These are phyloP conservation scores for Coemansia sp. DNA, from an alignment of 192 early-diverging fungal species.

Conservation along the genomic window DNA sequence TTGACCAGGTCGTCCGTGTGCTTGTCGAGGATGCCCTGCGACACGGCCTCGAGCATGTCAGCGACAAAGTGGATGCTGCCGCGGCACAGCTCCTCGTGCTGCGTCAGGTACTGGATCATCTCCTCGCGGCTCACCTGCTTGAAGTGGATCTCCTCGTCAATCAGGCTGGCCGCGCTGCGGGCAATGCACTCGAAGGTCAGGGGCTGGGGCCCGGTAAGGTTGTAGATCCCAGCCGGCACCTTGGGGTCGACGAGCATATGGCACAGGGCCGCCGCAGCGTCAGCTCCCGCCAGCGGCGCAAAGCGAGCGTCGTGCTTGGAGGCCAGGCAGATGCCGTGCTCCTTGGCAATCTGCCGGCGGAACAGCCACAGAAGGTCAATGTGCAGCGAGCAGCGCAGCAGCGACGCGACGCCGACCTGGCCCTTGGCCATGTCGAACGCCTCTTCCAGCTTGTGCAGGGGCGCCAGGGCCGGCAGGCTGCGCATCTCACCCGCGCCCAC, in stretches of 20 bases:
- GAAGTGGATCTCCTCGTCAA: conserved; percentile 26
- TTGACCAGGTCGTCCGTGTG: conserved; percentile 23
- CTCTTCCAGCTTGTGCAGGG: conserved; percentile 32
- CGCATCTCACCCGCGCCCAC: conserved; percentile 23
- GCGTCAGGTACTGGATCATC: conserved; percentile 22
- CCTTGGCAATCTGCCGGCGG: conserved; percentile 30
- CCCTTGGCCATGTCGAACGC: conserved; percentile 22
- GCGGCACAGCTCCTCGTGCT: conserved; percentile 10
- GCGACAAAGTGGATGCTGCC: conserved; percentile 24
- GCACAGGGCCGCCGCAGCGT: conserved; percentile 28
- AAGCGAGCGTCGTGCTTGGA: conserved; percentile 19
- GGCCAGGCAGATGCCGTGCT: conserved; percentile 28
- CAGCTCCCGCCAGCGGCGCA: conserved; percentile 21
- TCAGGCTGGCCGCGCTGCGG: conserved; percentile 11
- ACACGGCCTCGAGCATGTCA: conserved; percentile 31
- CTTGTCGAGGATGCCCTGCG: conserved; percentile 15
- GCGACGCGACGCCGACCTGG: conserved; percentile 28
- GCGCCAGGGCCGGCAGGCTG: conserved; percentile 18
- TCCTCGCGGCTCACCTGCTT: conserved; percentile 23
- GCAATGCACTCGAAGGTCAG: conserved; percentile 17
- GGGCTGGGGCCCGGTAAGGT: conserved; percentile 30
- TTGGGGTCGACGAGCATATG: conserved; percentile 34
- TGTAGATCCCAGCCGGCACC: conserved; percentile 30
- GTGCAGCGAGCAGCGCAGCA: conserved; percentile 43
- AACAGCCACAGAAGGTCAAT: conserved; percentile 42